Percentiles rank a stretch among this genome's conserved stretches.
Conservation (phyloP, 352 stramenopile genomes). For the Pythium volutum region DNA sequence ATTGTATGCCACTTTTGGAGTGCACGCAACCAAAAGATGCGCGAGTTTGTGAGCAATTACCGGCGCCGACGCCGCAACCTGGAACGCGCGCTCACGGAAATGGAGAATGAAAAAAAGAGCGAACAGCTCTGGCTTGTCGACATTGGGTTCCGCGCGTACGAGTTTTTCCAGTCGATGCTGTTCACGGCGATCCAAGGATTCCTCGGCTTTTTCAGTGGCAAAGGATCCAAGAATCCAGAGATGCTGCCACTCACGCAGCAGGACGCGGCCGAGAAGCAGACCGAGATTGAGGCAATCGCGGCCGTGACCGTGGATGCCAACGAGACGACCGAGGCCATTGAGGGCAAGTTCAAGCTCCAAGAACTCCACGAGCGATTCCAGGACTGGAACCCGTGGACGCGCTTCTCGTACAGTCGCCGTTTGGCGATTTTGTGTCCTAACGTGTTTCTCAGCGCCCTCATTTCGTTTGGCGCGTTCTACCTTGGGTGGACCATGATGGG, state of each 20-base stretch:
- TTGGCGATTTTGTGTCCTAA: constrained; percentile 64
- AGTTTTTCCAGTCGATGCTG: constrained; percentile 64
- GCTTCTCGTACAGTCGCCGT: constrained; percentile 69
- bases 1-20: constrained; percentile 87
- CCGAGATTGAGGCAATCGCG: constrained; percentile 21
- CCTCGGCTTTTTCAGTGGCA: constrained; percentile 15
- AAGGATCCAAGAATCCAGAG: constrained; percentile 3
- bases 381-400: constrained; percentile 71
- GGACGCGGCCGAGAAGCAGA: constrained; percentile 19
- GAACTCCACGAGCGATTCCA: constrained; percentile 43
- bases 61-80: constrained; percentile 70
- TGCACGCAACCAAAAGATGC: constrained; percentile 81
- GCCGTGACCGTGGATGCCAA: constrained; percentile 39
- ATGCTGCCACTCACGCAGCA: constrained; percentile 26
- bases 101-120: constrained; percentile 78
- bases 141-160: constrained; percentile 77
- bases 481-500: constrained; percentile 82
- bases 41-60: constrained; percentile 87
- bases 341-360: constrained; percentile 51
- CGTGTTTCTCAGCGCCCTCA: constrained; percentile 73
- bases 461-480: constrained; percentile 81
- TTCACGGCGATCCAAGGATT: constrained; percentile 43
- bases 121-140: constrained; percentile 84
- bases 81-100: constrained; percentile 61
- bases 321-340: constrained; percentile 55